Conservation (phyloP, 768 basidiomycete species). For the Boletus coccyginus region DNA sequence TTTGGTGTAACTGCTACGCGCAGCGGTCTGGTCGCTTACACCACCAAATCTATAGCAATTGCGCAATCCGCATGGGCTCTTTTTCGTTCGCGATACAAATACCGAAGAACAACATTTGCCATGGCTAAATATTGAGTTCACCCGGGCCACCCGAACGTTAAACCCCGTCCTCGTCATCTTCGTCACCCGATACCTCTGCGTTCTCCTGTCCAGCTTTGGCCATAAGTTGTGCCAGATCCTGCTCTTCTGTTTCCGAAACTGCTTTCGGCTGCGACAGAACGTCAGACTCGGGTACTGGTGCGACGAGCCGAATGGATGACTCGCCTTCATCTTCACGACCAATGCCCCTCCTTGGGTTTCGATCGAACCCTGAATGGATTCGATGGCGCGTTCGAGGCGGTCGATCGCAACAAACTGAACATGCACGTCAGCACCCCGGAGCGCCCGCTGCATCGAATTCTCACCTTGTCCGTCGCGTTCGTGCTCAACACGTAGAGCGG, state of each 20-base stretch:
- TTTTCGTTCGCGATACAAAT: too few relatives aligned
- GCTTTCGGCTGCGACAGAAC: constrained; percentile 79
- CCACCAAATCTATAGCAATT: too few relatives aligned
- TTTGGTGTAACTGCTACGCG: too few relatives aligned
- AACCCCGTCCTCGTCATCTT: constrained; percentile 67
- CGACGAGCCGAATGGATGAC: background rate
- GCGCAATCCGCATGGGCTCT: too few relatives aligned
- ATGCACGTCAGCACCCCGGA: background rate
- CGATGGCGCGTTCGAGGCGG: constrained; percentile 89
- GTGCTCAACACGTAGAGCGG: constrained; percentile 95
- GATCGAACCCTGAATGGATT: constrained; percentile 82
- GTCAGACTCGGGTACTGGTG: background rate
- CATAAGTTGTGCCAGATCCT: constrained; percentile 96
- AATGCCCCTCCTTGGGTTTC: constrained; percentile 82
- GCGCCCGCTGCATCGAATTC: constrained; percentile 2
- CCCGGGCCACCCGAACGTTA: constrained; percentile 2
- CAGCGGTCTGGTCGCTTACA: too few relatives aligned
- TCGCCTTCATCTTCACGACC: constrained; percentile 94
- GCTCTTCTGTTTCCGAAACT: constrained; percentile 95
- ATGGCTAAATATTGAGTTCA: too few relatives aligned
- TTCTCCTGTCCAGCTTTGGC: constrained; percentile 92
- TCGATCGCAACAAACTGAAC: constrained; percentile 82
- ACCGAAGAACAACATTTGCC: too few relatives aligned
- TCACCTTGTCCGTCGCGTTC: constrained; percentile 93
- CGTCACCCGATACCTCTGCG: constrained; percentile 93